Conservation (phyloP, 106 monocot genomes). For the Dendrobium nobile region DNA sequence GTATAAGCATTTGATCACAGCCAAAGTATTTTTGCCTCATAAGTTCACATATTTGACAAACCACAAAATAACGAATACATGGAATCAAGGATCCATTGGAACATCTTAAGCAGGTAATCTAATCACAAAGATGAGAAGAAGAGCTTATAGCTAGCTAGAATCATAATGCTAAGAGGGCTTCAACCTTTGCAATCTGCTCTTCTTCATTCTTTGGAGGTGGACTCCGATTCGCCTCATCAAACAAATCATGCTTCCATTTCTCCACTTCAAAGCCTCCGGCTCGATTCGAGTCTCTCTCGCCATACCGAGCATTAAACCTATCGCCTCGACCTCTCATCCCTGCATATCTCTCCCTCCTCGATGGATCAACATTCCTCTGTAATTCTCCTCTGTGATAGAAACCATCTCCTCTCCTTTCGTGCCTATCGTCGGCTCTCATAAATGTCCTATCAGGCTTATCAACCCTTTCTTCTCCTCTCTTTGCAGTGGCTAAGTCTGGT, state of each 20-base stretch:
- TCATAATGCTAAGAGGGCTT: slow-evolving; percentile 60
- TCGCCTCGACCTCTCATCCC: slow-evolving; percentile 34
- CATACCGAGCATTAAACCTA: slow-evolving; percentile 20
- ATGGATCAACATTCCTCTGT: slow-evolving; percentile 19
- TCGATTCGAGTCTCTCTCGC: slow-evolving; percentile 13
- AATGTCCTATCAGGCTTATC: slow-evolving; percentile 12
- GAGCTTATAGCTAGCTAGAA: not conserved
- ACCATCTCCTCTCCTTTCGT: slow-evolving; percentile 20
- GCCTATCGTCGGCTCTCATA: slow-evolving; percentile 22
- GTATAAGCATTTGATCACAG: no score
- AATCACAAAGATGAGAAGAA: not conserved
- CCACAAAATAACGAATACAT: no score
- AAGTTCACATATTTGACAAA: no score
- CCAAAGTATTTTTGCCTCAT: no score
- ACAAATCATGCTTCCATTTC: slow-evolving; percentile 94
- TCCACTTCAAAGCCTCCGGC: slow-evolving; percentile 41
- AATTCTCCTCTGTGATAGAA: slow-evolving; percentile 12
- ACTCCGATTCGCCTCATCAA: slow-evolving; percentile 70
- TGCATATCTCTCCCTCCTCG: slow-evolving; percentile 38
- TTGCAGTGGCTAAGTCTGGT: slow-evolving; percentile 9
- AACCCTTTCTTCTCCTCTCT: slow-evolving; percentile 30
- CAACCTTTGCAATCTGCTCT: slow-evolving; percentile 86
- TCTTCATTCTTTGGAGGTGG: slow-evolving; percentile 74
- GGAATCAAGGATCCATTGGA: no score
- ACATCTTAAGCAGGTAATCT: no score